Conservation (phyloP, 2,329 filamentous ascomycete genomes). For the Ceratocystis papillata region DNA sequence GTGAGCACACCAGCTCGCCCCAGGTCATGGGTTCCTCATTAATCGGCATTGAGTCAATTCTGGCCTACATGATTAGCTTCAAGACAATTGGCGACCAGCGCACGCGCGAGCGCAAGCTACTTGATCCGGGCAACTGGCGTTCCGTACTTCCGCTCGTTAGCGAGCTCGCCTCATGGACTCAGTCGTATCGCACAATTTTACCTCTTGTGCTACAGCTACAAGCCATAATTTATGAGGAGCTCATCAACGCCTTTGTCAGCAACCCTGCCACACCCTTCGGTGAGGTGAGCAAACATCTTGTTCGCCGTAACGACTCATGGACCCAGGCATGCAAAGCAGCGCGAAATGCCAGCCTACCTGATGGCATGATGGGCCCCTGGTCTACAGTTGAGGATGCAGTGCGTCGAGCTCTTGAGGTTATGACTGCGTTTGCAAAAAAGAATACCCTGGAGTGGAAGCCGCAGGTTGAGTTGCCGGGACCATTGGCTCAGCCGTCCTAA, state of each 20-base stretch:
- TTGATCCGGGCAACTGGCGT: slow-evolving; percentile 36
- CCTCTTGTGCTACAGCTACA: slow-evolving; percentile 38
- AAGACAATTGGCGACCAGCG: slow-evolving; percentile 39
- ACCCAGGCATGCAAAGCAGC: slow-evolving; percentile 30
- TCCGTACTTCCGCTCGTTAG: slow-evolving; percentile 38
- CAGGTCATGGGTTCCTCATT: slow-evolving; percentile 35
- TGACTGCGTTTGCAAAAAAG: slow-evolving; percentile 37
- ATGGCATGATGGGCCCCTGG: slow-evolving; percentile 34
- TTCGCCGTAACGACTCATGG: slow-evolving; percentile 23
- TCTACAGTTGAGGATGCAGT: slow-evolving; percentile 38
- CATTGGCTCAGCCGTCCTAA: not conserved
- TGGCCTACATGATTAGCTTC: slow-evolving; percentile 46
- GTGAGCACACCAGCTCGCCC: slow-evolving; percentile 19
- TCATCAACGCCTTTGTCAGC: slow-evolving; percentile 33
- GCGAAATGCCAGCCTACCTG: not conserved
- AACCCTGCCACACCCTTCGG: slow-evolving; percentile 29
- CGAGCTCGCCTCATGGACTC: slow-evolving; percentile 32
- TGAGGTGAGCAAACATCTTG: slow-evolving; percentile 27
- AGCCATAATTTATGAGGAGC: slow-evolving; percentile 37
- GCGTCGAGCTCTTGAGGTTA: slow-evolving; percentile 32
- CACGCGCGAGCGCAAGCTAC: slow-evolving; percentile 35
- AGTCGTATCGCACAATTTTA: slow-evolving; percentile 34
- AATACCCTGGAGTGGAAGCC: slow-evolving; percentile 40
- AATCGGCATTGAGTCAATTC: slow-evolving; percentile 40
- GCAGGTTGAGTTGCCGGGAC: slow-evolving; percentile 38